Base-by-base conservation (phyloP, 768 basidiomycete species). In the Mycena albidolilacea region DNA sequence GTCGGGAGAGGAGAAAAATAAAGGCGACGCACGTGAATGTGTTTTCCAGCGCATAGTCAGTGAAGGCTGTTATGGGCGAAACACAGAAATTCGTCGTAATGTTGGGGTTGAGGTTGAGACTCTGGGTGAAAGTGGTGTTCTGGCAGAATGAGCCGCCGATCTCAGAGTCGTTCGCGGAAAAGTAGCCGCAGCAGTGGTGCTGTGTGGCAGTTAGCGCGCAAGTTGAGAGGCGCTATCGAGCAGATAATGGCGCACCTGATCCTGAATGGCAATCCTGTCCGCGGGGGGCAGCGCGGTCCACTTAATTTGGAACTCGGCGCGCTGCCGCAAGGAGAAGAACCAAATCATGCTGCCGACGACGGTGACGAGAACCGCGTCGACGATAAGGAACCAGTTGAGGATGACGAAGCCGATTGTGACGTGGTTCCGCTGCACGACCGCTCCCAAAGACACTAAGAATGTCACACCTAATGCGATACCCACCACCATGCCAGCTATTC, bases 101-200 rank as follows among this genome's bases (percentile, higher is more conserved):
- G 21, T 81, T 84, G 21, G 81, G 58, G 76, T 86, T 84, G 61
- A 64, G 59, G 76, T 86, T 85, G 60, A 60, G 62, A 37, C 35
- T 37, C 5, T 52, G 35, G 9, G 63, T n/a, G 11, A 46, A 30
- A 7, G 63, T 35, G 8, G 37, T 30, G 30, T 35, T n/a, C 19
- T 30, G 17, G 81, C 94, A 95, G 79, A 92, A 91, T 6, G 68
- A 80, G 44, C 92, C 91, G n/a, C 90, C 90, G 60, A 91, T 83
- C 72, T 87, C 90, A 43, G 87, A 86, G 5, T 85, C 88, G 3
- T 89, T 89, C 23, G 89, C 89, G 74, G 89, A 89, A 79, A 93
- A 93, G 81, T 96, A 97, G 19, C 96, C 96, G 77, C 96, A 97
- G 83, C 96, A 97, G 68, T 83, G 80, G 76, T 95, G 86, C 95